Conservation (phyloP, 2,329 filamentous ascomycete genomes). For the Rhinocladiella mackenziei region DNA sequence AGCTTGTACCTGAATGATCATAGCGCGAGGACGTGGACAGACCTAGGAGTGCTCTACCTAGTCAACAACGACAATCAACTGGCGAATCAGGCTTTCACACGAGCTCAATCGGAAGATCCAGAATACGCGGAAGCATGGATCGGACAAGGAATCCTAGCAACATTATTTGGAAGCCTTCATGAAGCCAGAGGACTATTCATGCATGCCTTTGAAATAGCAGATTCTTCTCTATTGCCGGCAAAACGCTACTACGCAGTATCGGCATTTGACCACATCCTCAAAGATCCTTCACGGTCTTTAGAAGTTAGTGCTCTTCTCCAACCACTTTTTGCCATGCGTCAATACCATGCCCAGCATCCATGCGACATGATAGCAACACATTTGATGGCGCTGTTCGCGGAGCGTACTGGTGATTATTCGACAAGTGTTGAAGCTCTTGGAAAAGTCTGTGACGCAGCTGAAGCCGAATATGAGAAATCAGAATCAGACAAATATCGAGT, state of each 20-base stretch:
- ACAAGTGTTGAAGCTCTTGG: slow-evolving; percentile 63
- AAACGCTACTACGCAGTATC: slow-evolving; percentile 76
- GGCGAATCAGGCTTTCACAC: slow-evolving; percentile 85
- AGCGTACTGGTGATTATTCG: slow-evolving; percentile 67
- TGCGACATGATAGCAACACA: slow-evolving; percentile 70
- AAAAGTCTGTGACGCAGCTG: slow-evolving; percentile 64
- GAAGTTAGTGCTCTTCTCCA: slow-evolving; percentile 62
- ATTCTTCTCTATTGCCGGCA: slow-evolving; percentile 67
- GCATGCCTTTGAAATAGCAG: slow-evolving; percentile 89
- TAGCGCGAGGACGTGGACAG: slow-evolving; percentile 81
- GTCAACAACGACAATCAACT: slow-evolving; percentile 77
- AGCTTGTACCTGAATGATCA: slow-evolving; percentile 90
- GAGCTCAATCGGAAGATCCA: slow-evolving; percentile 89
- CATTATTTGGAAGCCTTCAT: slow-evolving; percentile 66
- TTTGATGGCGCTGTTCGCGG: slow-evolving; percentile 73
- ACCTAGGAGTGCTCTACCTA: slow-evolving; percentile 80
- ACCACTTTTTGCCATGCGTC: slow-evolving; percentile 81
- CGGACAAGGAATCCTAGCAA: slow-evolving; percentile 81
- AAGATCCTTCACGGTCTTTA: slow-evolving; percentile 46
- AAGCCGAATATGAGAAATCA: slow-evolving; percentile 77
- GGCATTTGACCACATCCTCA: slow-evolving; percentile 74
- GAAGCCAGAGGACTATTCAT: slow-evolving; percentile 84
- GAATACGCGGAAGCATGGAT: slow-evolving; percentile 93
- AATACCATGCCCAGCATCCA: slow-evolving; percentile 68
- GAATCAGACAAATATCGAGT: slow-evolving; percentile 72